Evolutionary conservation across 495 filamentous ascomycete genomes (phyloP), one percentile per base, ranked within the genome.

Genomic region (Lichenothelia convexa): DNA sequence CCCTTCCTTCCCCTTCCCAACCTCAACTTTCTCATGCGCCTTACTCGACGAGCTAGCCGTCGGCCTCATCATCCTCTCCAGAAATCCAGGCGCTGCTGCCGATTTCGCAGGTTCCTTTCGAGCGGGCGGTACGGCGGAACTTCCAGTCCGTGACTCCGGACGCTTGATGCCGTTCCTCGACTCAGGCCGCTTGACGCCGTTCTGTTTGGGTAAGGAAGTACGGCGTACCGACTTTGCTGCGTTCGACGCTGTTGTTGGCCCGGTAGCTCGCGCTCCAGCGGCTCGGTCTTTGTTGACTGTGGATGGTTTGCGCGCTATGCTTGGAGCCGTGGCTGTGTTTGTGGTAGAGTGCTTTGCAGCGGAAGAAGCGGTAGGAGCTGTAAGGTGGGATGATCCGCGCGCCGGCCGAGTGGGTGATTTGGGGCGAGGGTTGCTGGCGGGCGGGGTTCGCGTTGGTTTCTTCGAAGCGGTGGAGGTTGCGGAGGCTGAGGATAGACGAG

Each of bases 61-160:
- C 3, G 84, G 85, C 8, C 83, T 71, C 82, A 83, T 93, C 85
- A 94, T 92, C 39, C 85, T 65, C 5, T 80, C 81, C 12, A 94
- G 63, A 57, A 94, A 94, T 3, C 75, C 57, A 36, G 84, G 78
- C 46, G 80, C 75, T 7, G 50, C 18, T 27, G 35, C 34, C 3
- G 43, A 34, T 13, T 26, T 36, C 3, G 47, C 38, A n/a, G n/a
- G n/a, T n/a, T n/a, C n/a, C n/a, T n/a, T n/a, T n/a, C n/a, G n/a
- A n/a, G n/a, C n/a, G n/a, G 2, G 75, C 63, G 1, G 70, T 68
- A 1, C 60, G 48, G 59, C 50, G 12, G 49, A 39, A 20, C 46
- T 13, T 38, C 18, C 34, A 34, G 13, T 18, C 30, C 45, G 35
- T 24, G 46, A 39, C 26, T 51, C 46, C 16, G 49, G 42, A 7